phyloP scores from a whole-genome alignment of 1,284 basidiomycete species.

The Hemileia vastatrix region DNA sequence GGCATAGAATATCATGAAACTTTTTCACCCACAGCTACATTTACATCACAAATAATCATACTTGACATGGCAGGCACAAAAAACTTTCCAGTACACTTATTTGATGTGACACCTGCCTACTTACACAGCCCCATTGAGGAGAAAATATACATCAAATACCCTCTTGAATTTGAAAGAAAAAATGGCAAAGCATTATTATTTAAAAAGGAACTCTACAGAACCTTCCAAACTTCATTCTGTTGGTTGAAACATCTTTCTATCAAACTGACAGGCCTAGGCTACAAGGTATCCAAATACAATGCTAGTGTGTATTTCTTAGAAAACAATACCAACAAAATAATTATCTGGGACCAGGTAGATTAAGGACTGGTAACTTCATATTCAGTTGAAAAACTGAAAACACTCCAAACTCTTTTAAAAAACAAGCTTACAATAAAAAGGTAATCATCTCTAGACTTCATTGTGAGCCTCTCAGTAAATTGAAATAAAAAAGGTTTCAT shows the following conservation, averaged over 20 bases:
- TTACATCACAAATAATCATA: conserved; percentile 1
- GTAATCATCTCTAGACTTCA: too few relatives aligned
- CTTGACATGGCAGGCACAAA: not conserved
- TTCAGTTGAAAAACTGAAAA: too few relatives aligned
- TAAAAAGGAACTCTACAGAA: conserved; percentile 13
- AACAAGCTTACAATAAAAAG: too few relatives aligned
- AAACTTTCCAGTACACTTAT: not conserved
- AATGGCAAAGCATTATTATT: not conserved
- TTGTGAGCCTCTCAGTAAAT: too few relatives aligned
- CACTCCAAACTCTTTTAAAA: too few relatives aligned
- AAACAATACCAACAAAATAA: not conserved
- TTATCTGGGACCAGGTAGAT: conserved; percentile 12
- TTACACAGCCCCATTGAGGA: not conserved
- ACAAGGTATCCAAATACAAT: not conserved
- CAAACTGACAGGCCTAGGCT: not conserved
- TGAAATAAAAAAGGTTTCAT: too few relatives aligned
- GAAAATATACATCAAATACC: conserved; percentile 1
- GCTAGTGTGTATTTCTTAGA: not conserved
- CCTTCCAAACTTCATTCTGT: not conserved
- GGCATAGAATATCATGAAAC: conserved; percentile 5
- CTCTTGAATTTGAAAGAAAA: not conserved
- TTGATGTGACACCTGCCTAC: conserved; percentile 11
- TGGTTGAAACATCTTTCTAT: conserved; percentile 5
- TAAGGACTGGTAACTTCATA: conserved; percentile 2
- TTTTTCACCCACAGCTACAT: not conserved